These are phyloP conservation scores for Cornus florida DNA, from an alignment of 148 eudicot species.

Conservation along the genomic window DNA sequence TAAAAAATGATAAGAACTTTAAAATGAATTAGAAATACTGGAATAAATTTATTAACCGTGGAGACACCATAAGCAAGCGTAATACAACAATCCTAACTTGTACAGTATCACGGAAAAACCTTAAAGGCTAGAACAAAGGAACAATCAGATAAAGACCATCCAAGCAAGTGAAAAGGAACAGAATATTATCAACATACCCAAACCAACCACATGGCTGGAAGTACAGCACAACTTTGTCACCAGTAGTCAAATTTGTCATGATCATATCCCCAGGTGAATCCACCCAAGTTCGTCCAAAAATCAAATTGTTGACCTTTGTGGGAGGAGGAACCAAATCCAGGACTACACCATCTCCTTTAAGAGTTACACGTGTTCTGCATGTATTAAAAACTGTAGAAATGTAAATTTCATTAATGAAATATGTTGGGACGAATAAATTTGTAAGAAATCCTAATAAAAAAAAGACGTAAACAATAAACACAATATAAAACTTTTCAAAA, in stretches of 20 bases:
- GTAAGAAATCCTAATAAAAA: neutral
- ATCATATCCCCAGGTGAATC: conserved; percentile 97
- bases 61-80: too few relatives aligned
- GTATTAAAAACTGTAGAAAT: neutral
- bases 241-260: conserved; percentile 79
- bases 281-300: conserved; percentile 97
- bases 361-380: conserved; percentile 73
- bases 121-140: neutral
- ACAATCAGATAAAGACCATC: neutral
- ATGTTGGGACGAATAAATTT: neutral
- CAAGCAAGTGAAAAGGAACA: neutral
- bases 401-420: neutral
- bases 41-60: too few relatives aligned
- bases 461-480: neutral
- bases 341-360: conserved; percentile 76
- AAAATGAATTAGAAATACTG: neutral
- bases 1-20: neutral
- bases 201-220: conserved; percentile 99
- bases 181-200: conserved; percentile 52
- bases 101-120: too few relatives aligned
- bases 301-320: conserved; percentile 83
- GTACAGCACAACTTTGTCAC: conserved; percentile 90
- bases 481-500: neutral
- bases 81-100: too few relatives aligned
- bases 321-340: conserved; percentile 98